Evolutionary conservation across 2,329 filamentous ascomycete genomes (phyloP).

Genomic region (Microcyclospora pomicola): DNA sequence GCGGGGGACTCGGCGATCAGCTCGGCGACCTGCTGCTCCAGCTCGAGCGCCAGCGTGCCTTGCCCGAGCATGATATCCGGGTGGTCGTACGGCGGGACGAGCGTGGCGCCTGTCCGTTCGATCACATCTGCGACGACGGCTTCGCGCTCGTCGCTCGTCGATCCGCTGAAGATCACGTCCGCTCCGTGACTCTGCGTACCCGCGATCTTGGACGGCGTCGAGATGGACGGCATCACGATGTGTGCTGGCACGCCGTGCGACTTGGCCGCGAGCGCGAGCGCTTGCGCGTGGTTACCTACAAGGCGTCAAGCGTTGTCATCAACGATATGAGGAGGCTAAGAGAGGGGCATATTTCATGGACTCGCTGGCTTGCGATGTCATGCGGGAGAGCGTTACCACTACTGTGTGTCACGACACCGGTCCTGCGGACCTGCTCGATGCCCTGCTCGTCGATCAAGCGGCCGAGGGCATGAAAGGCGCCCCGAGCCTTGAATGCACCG

Average conservation of each 20-base stretch:
- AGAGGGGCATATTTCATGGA: not conserved
- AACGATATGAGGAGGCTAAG: not conserved
- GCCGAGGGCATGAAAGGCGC: constrained; percentile 75
- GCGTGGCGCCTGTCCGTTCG: constrained; percentile 55
- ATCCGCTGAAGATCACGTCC: constrained; percentile 65
- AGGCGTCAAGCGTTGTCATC: constrained; percentile 5
- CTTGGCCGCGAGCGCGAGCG: constrained; percentile 69
- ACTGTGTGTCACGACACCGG: constrained; percentile 79
- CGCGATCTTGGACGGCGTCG: constrained; percentile 72
- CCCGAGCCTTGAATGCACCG: constrained; percentile 84
- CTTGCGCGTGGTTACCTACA: constrained; percentile 85
- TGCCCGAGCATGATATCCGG: constrained; percentile 84
- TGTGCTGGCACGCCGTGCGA: constrained; percentile 62
- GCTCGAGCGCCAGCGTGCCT: constrained; percentile 75
- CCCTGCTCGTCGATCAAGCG: constrained; percentile 49
- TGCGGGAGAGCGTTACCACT: constrained; percentile 48
- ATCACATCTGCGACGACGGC: constrained; percentile 58
- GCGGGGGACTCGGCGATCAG: constrained; percentile 31
- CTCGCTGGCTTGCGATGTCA: not conserved
- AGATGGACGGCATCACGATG: constrained; percentile 87
- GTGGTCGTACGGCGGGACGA: constrained; percentile 87
- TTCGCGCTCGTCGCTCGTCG: constrained; percentile 68
- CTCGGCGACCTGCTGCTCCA: constrained; percentile 56
- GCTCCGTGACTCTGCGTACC: constrained; percentile 69
- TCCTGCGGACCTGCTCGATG: constrained; percentile 43